phyloP scores from a whole-genome alignment of 1,284 basidiomycete genomes.

The Moesziomyces antarcticus region DNA sequence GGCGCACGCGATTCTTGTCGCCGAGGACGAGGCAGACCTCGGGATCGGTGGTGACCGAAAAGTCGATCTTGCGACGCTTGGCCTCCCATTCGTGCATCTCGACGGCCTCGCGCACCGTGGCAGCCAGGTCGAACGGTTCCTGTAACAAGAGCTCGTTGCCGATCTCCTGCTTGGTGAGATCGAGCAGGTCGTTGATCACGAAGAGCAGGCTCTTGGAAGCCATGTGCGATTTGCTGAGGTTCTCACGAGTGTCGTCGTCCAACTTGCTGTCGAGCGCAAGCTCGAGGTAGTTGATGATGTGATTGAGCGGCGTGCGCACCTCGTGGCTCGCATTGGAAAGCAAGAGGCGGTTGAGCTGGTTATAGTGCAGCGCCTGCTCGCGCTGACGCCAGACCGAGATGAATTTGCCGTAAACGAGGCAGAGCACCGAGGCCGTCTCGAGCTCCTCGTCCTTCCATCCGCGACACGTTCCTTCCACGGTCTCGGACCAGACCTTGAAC shows the following conservation, averaged over 20 bases:
- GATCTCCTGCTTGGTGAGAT: constrained; percentile 83
- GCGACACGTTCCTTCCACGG: constrained; percentile 77
- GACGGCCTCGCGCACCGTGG: constrained; percentile 78
- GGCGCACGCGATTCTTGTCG: constrained; percentile 75
- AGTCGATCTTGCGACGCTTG: constrained; percentile 75
- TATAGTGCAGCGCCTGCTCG: constrained; percentile 80
- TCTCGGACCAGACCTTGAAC: constrained; percentile 78
- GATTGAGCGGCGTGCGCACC: constrained; percentile 71
- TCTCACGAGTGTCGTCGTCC: constrained; percentile 81
- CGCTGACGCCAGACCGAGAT: constrained; percentile 90
- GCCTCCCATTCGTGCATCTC: constrained; percentile 76
- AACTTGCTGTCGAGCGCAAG: constrained; percentile 83
- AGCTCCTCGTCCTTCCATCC: constrained; percentile 88
- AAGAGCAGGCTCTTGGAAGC: constrained; percentile 77
- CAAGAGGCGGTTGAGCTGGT: constrained; percentile 81
- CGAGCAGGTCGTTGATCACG: constrained; percentile 85
- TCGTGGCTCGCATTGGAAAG: constrained; percentile 90
- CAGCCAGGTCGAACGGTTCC: constrained; percentile 81
- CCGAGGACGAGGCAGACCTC: constrained; percentile 72
- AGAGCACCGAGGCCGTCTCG: constrained; percentile 86
- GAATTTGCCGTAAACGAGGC: constrained; percentile 85
- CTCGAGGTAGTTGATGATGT: constrained; percentile 77
- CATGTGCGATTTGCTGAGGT: constrained; percentile 80
- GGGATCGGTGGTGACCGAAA: constrained; percentile 75
- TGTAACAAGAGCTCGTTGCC: constrained; percentile 83